Evolutionary conservation across 2,329 filamentous ascomycete genomes (phyloP), one percentile per base, ranked within the genome.

Genomic region (Cryphonectria nitschkei): DNA sequence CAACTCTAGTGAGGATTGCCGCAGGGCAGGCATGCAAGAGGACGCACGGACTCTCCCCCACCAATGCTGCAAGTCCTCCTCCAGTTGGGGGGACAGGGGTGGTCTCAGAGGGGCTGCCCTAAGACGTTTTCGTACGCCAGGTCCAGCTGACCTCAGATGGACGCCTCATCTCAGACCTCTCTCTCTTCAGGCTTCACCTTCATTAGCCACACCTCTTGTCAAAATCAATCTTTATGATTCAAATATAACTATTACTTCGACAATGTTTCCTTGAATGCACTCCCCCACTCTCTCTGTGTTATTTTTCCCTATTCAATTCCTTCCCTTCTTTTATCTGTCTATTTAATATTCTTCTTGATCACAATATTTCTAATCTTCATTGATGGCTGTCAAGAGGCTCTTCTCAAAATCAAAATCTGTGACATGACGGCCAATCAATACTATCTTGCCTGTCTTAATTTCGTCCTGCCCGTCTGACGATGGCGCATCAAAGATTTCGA

Each of bases 401-500:
- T 79, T 76, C 73, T 82, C 80, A 75, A 92, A 87, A 69, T 87
- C 81, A 62, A 86, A 81, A n/a, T 79, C 79, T 29, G 79, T 81
- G 68, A 92, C 76, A 60, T 86, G 81, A 71, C 87, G 84, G 61
- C 90, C 90, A 78, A 92, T 92, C 62, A 92, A 76, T 13, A 92
- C 87, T 65, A 92, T 81, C 78, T 92, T 92, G 32, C 89, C 76
- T 2, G 78, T 77, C 58, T 67, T 56, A 43, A 22, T 70, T 13
- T 76, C 75, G 13, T 75, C 74, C 22, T 71, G 72, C 62, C 78
- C 72, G 68, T 72, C 74, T 68, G 77, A 79, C 13, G 79, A 75
- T 5, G 82, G 81, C 9, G 82, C 83, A 74, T 97, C 94, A 34
- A 93, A 88, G 34, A 98, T 92, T 77, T 99, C 96, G 79, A 98